Base-by-base conservation (phyloP, 371 early-diverging fungal species). In the Synchytrium microbalum region DNA sequence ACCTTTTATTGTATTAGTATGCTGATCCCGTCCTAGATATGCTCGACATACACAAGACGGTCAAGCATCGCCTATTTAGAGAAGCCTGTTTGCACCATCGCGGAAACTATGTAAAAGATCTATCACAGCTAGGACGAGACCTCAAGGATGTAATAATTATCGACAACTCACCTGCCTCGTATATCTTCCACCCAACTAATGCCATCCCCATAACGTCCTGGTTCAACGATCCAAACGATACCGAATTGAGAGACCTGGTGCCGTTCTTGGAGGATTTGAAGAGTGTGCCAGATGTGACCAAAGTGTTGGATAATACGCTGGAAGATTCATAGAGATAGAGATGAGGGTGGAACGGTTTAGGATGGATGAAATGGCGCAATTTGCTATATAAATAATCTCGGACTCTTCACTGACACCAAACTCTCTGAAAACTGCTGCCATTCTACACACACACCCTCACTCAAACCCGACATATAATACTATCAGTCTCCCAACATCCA, bases 181-280 rank as follows among this genome's bases (percentile, higher is more conserved):
- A 95, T 73, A 84, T 91, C 32, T 92, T 95, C 74, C 98, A 96
- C 67, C 92, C 89, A 31, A 81, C 87, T 51, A 97, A 97, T 74
- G 98, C 95, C 26, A 90, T 97, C 8, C 95, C 95, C 25, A 92
- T 97, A 56, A 88, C 92, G n/a, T 85, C 88, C 19, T 97, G 98
- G 98, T 93, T 95, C 72, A 91, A 91, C 68, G 96, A 97, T 73
- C 89, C 88, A 25, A 91, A 92, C 72, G 98, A 96, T 71, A 90
- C 92, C 30, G 96, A 95, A 78, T 79, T 97, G 66, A 77, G 88
- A 66, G 96, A 97, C 64, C 78, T 97, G 58, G 86, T 93, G 52
- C 92, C 92, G 24, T 95, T 96, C 79, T 77, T 97, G 66, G 89
- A 89, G 67, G 96, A 94, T 63, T 75, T 97, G 69, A 88, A 88